phyloP scores from a whole-genome alignment of 192 early-diverging fungal species.

The Linderina pennispora region DNA sequence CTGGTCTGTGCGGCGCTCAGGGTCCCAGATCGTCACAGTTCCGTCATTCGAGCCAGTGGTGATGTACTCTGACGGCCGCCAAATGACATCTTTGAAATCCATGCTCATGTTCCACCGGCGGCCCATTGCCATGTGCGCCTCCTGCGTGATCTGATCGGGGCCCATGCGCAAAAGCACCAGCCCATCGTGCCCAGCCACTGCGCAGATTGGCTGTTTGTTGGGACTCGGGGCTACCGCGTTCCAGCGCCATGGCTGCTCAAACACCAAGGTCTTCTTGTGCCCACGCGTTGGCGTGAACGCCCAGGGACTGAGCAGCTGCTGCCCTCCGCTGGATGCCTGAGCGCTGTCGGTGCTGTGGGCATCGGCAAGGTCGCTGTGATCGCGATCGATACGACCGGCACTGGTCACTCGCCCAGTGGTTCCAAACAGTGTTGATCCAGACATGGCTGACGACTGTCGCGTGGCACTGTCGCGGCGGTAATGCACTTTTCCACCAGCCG shows the following conservation, averaged over 20 bases:
- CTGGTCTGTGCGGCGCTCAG: slow-evolving; percentile 13
- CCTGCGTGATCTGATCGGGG: slow-evolving; percentile 9
- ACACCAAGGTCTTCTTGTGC: slow-evolving; percentile 19
- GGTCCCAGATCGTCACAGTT: slow-evolving; percentile 37
- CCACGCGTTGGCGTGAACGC: slow-evolving; percentile 3
- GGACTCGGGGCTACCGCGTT: slow-evolving; percentile 26
- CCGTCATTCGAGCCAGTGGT: slow-evolving; percentile 35
- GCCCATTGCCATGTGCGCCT: slow-evolving; percentile 2
- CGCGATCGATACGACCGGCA: no score
- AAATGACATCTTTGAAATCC: slow-evolving; percentile 35
- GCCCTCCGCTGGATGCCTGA: no score
- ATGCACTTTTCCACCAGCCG: no score
- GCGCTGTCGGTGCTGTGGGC: no score
- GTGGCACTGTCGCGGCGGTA: no score
- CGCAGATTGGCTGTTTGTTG: slow-evolving; percentile 11
- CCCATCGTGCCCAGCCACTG: slow-evolving; percentile 26
- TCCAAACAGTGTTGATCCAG: no score
- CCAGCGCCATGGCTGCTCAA: slow-evolving; percentile 11
- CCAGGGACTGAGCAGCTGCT: slow-evolving; percentile 13
- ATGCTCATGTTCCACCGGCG: slow-evolving; percentile 19
- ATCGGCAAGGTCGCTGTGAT: no score
- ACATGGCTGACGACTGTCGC: no score
- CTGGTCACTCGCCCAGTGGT: no score
- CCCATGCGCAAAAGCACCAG: slow-evolving; percentile 26
- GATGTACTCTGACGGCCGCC: slow-evolving; percentile 37